Percentiles rank a stretch among this genome's conserved stretches.
phyloP scores from a whole-genome alignment of 495 filamentous ascomycete genomes.

The Aspergillus conjunctus region DNA sequence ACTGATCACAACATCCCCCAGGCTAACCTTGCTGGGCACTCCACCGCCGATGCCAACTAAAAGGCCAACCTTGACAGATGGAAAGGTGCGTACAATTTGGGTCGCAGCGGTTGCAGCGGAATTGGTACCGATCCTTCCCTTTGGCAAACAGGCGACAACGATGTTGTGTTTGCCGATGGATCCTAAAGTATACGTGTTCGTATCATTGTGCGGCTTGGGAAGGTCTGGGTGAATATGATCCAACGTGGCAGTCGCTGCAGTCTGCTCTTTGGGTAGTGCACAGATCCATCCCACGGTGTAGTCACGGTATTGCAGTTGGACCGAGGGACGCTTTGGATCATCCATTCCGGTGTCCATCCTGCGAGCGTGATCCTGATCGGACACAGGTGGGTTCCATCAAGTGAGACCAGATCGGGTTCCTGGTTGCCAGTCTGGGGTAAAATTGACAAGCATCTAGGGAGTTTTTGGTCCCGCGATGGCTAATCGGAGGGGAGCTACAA shows the following conservation, averaged over 20 bases:
- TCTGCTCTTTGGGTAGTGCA: conserved; percentile 38
- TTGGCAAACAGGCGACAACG: conserved; percentile 11
- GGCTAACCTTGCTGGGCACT: neutral
- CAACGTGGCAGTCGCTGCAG: conserved; percentile 41
- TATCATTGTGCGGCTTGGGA: conserved; percentile 31
- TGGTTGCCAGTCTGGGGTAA: neutral
- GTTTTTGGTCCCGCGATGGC: neutral
- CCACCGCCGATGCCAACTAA: neutral
- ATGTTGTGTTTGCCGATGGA: conserved; percentile 29
- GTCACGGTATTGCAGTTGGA: conserved; percentile 12
- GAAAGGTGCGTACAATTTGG: neutral
- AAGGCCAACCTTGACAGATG: neutral
- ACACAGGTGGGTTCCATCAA: neutral
- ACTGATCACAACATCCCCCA: neutral
- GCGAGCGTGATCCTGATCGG: neutral
- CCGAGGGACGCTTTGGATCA: neutral
- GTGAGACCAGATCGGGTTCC: neutral
- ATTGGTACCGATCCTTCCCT: neutral
- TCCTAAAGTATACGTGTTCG: conserved; percentile 37
- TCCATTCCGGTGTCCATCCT: neutral
- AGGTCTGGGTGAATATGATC: conserved; percentile 38
- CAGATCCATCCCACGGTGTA: conserved; percentile 56
- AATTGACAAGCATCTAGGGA: neutral
- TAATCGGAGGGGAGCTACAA: neutral
- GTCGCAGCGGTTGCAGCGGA: neutral